Evolutionary conservation across 1,284 basidiomycete genomes (phyloP).

Genomic region (Phellopilus nigrolimitatus): DNA sequence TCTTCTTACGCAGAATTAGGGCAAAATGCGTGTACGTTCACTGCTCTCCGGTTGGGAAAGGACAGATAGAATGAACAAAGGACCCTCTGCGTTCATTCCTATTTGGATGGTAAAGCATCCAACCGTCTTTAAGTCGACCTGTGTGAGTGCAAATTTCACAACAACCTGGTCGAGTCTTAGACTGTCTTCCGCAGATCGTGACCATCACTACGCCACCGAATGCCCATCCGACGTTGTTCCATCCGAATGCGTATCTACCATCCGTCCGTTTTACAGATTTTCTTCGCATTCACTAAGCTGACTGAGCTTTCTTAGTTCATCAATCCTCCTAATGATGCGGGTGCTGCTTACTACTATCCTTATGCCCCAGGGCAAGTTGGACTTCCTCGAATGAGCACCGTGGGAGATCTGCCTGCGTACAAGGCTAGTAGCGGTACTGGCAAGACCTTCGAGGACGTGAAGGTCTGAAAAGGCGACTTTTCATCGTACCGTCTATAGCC

Average conservation of each 20-base stretch:
- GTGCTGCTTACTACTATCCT: constrained; percentile 26
- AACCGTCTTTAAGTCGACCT: constrained; percentile 39
- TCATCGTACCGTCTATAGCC: no score
- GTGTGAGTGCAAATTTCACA: constrained; percentile 24
- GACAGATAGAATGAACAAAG: constrained; percentile 35
- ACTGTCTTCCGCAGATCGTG: constrained; percentile 32
- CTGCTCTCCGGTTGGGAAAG: constrained; percentile 41
- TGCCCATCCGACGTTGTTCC: constrained; percentile 35
- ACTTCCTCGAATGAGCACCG: constrained; percentile 29
- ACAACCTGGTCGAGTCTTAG: not conserved
- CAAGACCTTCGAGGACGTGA: constrained; percentile 12
- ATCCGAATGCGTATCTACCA: constrained; percentile 42
- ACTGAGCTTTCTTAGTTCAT: constrained; percentile 25
- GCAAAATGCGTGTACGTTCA: constrained; percentile 37
- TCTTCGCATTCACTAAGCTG: not conserved
- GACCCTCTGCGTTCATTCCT: constrained; percentile 32
- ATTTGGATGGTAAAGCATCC: constrained; percentile 43
- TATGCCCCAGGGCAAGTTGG: constrained; percentile 26
- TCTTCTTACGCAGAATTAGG: constrained; percentile 30
- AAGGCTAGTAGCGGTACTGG: not conserved
- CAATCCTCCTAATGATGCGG: constrained; percentile 30
- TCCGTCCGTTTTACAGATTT: constrained; percentile 30
- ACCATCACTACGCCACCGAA: constrained; percentile 36
- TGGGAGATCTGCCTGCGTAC: constrained; percentile 20
- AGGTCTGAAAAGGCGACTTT: constrained; percentile 7